phyloP scores from a whole-genome alignment of 2,329 filamentous ascomycete species.

The Colletotrichum abscissum region DNA sequence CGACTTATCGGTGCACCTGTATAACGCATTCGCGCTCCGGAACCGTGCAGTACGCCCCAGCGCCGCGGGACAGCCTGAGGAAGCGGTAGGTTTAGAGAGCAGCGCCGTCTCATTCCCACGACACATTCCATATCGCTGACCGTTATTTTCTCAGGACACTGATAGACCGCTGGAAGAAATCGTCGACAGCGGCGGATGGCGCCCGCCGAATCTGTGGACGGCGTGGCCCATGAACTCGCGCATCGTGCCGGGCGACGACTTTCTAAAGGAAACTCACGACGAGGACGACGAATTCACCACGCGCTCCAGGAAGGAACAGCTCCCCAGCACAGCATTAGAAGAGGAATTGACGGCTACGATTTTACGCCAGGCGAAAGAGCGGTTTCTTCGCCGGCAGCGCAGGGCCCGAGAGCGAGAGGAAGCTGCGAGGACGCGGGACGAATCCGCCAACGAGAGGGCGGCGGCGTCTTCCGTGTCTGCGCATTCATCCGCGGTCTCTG shows the following conservation, averaged over 20 bases:
- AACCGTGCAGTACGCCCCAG: slow-evolving; percentile 44
- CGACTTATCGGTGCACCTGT: slow-evolving; percentile 82
- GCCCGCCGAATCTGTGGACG: slow-evolving; percentile 75
- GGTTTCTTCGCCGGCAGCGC: slow-evolving; percentile 59
- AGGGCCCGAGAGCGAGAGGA: slow-evolving; percentile 5
- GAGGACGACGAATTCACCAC: slow-evolving; percentile 64
- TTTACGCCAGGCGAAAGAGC: slow-evolving; percentile 74
- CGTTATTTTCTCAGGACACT: not conserved
- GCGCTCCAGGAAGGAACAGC: slow-evolving; percentile 52
- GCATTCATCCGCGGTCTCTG: not conserved
- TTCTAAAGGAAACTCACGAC: slow-evolving; percentile 59
- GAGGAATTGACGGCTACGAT: slow-evolving; percentile 77
- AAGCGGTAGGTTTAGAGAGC: slow-evolving; percentile 1
- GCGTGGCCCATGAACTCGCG: slow-evolving; percentile 82
- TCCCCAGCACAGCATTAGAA: slow-evolving; percentile 72
- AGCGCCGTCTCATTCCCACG: not conserved
- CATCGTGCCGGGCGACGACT: slow-evolving; percentile 68
- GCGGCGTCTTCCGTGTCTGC: slow-evolving; percentile 8
- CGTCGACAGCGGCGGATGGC: slow-evolving; percentile 54
- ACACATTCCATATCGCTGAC: slow-evolving; percentile 1
- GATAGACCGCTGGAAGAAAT: slow-evolving; percentile 16
- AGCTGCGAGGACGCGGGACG: not conserved
- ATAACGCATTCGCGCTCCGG: slow-evolving; percentile 80
- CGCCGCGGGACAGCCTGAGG: not conserved
- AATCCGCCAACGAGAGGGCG: not conserved